A percentile compares a stretch with the other conserved stretches of the same genome.
These are phyloP conservation scores for Leucogyrophana mollusca DNA, from an alignment of 768 basidiomycete genomes.

Conservation along the genomic window DNA sequence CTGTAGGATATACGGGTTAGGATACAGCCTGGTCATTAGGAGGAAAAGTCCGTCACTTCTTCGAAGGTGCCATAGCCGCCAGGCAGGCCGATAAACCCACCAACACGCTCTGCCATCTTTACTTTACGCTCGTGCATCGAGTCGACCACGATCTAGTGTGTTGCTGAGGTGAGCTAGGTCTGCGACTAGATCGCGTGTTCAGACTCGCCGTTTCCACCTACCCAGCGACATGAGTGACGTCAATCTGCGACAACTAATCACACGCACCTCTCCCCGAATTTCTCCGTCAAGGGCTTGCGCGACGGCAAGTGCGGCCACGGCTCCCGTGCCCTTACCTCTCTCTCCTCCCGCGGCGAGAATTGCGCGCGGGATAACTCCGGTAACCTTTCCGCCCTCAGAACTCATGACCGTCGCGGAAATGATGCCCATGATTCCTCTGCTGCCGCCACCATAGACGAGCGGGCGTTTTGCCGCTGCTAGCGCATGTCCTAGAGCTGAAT, in stretches of 20 bases:
- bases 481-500: conserved; percentile 65
- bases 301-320: conserved; percentile 16
- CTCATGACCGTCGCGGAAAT: conserved; percentile 67
- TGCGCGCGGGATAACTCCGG: conserved; percentile 76
- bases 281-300: conserved; percentile 27
- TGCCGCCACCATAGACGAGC: conserved; percentile 87
- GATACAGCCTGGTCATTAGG: not conserved
- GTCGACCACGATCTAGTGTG: conserved; percentile 59
- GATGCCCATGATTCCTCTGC: conserved; percentile 84
- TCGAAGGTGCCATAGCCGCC: conserved; percentile 98
- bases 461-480: conserved; percentile 58
- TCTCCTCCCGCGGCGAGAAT: conserved; percentile 73
- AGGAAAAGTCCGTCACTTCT: conserved; percentile 55
- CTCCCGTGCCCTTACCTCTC: conserved; percentile 41
- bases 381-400: conserved; percentile 63
- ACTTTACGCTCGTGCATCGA: conserved; percentile 91
- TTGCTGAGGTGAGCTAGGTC: no score
- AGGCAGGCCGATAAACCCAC: conserved; percentile 88
- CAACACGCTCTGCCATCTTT: conserved; percentile 80
- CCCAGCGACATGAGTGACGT: not conserved
- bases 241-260: not conserved
- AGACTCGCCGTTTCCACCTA: conserved; percentile 33
- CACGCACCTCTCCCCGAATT: conserved; percentile 33
- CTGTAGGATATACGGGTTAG: conserved; percentile 33
- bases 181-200: not conserved